phyloP scores from a whole-genome alignment of 805 yeast genomes.

The Ogataea paradorogensis region DNA sequence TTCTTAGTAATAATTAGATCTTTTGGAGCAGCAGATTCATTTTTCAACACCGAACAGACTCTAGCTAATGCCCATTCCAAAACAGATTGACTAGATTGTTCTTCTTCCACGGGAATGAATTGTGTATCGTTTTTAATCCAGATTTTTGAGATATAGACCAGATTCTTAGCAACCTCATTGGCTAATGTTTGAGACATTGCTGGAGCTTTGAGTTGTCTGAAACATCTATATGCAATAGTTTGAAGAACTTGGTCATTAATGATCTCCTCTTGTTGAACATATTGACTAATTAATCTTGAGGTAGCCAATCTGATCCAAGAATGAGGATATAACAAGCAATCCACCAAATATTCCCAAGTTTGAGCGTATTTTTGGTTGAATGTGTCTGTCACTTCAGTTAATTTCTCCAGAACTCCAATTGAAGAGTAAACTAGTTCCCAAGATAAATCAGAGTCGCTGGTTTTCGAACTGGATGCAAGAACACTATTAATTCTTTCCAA shows the following conservation, averaged over 20 bases:
- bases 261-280: conserved; percentile 39
- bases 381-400: conserved; percentile 29
- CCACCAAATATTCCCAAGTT: conserved; percentile 53
- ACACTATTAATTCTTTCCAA: conserved; percentile 22
- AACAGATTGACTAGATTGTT: conserved; percentile 34
- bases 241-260: conserved; percentile 49
- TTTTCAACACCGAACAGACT: conserved; percentile 60
- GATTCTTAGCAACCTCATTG: conserved; percentile 59
- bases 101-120: conserved; percentile 31
- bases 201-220: conserved; percentile 85
- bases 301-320: conserved; percentile 82
- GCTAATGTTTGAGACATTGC: conserved; percentile 61
- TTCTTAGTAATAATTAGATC: conserved; percentile 60
- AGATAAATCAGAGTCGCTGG: conserved; percentile 40
- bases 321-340: conserved; percentile 75
- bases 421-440: conserved; percentile 82
- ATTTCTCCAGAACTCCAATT: conserved; percentile 41
- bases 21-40: conserved; percentile 52
- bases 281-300: conserved; percentile 52
- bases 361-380: conserved; percentile 40
- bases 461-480: conserved; percentile 30
- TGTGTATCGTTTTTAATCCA: conserved; percentile 54
- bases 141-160: conserved; percentile 54
- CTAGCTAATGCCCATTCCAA: conserved; percentile 63
- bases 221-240: conserved; percentile 59